Evolutionary conservation across 352 stramenopile genomes (phyloP).

Genomic region (Thraustochytrium sp.): DNA sequence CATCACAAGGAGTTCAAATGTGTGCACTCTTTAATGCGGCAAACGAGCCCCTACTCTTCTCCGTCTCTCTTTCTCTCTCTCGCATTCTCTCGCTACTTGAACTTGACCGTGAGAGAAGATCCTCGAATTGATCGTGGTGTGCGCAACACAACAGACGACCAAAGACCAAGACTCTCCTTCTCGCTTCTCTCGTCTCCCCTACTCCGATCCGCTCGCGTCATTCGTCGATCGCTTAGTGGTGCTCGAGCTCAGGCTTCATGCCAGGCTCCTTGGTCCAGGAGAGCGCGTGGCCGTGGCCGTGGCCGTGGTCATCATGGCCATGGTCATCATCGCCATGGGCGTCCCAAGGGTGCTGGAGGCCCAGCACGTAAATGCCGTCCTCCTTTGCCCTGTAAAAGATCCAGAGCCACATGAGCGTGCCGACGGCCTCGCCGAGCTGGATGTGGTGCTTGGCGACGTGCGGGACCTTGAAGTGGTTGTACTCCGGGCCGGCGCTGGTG

Average conservation of each 20-base stretch:
- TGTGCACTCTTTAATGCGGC: too few relatives aligned
- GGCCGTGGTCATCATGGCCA: constrained; percentile 55
- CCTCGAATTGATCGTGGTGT: too few relatives aligned
- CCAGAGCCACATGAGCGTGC: constrained; percentile 80
- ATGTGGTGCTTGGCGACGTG: constrained; percentile 77
- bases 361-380: constrained; percentile 68
- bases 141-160: too few relatives aligned
- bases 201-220: too few relatives aligned
- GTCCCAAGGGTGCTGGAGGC: constrained; percentile 73
- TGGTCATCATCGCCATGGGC: constrained; percentile 49
- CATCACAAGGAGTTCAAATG: too few relatives aligned
- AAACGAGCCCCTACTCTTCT: too few relatives aligned
- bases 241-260: background rate
- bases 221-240: background rate
- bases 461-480: constrained; percentile 36
- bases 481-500: constrained; percentile 11
- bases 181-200: too few relatives aligned
- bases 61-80: too few relatives aligned
- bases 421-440: constrained; percentile 72
- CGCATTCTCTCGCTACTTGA: too few relatives aligned
- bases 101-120: too few relatives aligned
- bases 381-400: constrained; percentile 79
- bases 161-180: too few relatives aligned
- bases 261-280: background rate
- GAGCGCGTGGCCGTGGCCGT: constrained; percentile 53